Evolutionary conservation across 257 asterid genomes (phyloP).

Genomic region (Petunia axillaris): DNA sequence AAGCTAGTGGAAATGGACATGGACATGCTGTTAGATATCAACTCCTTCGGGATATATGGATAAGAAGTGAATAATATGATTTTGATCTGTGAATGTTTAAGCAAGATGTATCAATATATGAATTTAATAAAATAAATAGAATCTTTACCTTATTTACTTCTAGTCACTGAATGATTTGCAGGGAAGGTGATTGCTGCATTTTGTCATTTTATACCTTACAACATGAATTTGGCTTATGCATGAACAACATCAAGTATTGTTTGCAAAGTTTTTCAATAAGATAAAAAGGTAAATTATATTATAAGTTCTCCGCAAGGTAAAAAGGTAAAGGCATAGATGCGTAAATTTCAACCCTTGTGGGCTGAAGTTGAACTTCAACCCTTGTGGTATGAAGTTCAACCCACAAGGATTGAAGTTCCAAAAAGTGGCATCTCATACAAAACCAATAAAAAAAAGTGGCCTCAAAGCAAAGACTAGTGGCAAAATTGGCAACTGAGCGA

Average conservation of each 20-base stretch:
- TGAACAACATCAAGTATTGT: neutral
- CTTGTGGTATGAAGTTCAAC: too few species aligned
- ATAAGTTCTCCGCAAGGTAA: too few species aligned
- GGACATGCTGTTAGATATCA: slow-evolving; percentile 61
- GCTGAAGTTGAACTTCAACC: too few species aligned
- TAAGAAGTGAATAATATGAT: slow-evolving; percentile 36
- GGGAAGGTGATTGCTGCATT: neutral
- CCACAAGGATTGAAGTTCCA: too few species aligned
- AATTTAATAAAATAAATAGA: neutral
- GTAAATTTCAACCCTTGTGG: too few species aligned
- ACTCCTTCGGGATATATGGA: slow-evolving; percentile 72
- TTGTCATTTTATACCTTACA: neutral
- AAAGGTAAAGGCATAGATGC: too few species aligned
- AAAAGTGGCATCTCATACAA: too few species aligned
- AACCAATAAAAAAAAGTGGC: too few species aligned
- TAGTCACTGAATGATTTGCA: neutral
- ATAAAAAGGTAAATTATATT: too few species aligned
- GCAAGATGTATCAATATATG: neutral
- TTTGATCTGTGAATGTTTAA: slow-evolving; percentile 3
- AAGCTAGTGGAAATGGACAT: slow-evolving; percentile 54
- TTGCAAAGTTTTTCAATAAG: too few species aligned
- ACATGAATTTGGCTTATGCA: neutral
- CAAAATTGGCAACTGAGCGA: too few species aligned
- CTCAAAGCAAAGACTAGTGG: too few species aligned
- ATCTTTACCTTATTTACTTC: neutral